phyloP scores from a whole-genome alignment of 2,329 filamentous ascomycete species.

The Ceratocystis lukuohia region DNA sequence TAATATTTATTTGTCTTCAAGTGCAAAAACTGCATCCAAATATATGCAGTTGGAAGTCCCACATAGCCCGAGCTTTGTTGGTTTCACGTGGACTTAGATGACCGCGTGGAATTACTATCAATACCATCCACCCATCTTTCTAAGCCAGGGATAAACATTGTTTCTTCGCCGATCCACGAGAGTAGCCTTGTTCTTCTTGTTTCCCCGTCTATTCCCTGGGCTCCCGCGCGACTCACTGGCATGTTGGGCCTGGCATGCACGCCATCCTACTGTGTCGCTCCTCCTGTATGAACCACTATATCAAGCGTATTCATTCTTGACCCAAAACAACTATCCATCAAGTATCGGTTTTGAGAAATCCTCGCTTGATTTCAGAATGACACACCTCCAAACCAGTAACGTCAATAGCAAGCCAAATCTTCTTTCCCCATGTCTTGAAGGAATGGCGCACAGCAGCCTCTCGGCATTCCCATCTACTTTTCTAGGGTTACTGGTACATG shows the following conservation, averaged over 20 bases:
- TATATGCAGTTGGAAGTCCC: neutral
- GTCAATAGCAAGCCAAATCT: neutral
- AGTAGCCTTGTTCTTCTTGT: neutral
- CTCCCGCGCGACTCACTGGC: neutral
- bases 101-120: neutral
- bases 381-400: neutral
- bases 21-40: neutral
- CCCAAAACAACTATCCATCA: neutral
- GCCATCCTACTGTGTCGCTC: neutral
- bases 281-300: neutral
- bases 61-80: neutral
- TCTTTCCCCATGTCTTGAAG: too few relatives aligned
- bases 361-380: constrained; percentile 7
- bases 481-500: too few relatives aligned
- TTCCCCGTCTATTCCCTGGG: neutral
- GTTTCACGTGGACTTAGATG: neutral
- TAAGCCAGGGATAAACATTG: neutral
- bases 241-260: neutral
- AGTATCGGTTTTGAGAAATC: constrained; percentile 1
- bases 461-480: too few relatives aligned
- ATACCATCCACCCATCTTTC: neutral
- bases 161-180: neutral
- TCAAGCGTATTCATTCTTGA: neutral
- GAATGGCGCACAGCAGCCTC: too few relatives aligned
- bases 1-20: too few relatives aligned